These are phyloP conservation scores for Pseudogymnoascus sp. DNA, from an alignment of 2,329 filamentous ascomycete genomes.

Conservation along the genomic window DNA sequence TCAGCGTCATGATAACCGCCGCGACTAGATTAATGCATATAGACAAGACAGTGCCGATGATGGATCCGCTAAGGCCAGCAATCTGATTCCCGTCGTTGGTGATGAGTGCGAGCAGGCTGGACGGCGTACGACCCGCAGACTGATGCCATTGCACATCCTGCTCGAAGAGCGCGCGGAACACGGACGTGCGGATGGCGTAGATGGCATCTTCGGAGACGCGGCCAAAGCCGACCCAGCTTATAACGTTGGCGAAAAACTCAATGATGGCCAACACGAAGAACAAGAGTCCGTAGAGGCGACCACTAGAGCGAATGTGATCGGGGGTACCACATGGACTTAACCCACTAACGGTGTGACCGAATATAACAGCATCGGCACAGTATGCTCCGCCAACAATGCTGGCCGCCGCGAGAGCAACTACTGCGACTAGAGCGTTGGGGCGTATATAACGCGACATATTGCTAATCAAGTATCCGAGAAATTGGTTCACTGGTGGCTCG, in stretches of 20 bases:
- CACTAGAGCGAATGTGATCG: conserved; percentile 20
- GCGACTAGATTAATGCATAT: conserved; percentile 60
- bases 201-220: conserved; percentile 55
- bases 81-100: conserved; percentile 61
- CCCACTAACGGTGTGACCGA: conserved; percentile 42
- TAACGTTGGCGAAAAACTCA: conserved; percentile 54
- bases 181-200: conserved; percentile 53
- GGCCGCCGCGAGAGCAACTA: conserved; percentile 38
- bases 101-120: conserved; percentile 56
- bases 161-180: conserved; percentile 55
- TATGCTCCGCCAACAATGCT: conserved; percentile 49
- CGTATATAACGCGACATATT: conserved; percentile 12
- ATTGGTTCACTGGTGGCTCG: conserved; percentile 12
- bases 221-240: conserved; percentile 47
- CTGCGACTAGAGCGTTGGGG: conserved; percentile 19
- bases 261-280: conserved; percentile 46
- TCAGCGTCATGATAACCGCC: conserved; percentile 59
- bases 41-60: conserved; percentile 60
- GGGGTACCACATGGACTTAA: conserved; percentile 39
- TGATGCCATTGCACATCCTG: conserved; percentile 67
- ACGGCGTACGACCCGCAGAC: conserved; percentile 53
- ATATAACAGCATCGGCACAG: conserved; percentile 47
- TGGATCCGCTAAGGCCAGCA: conserved; percentile 60
- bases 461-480: conserved; percentile 12
- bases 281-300: conserved; percentile 32